These are phyloP conservation scores for Syzygium jambos DNA, from an alignment of 345 rosid genomes.

Conservation along the genomic window DNA sequence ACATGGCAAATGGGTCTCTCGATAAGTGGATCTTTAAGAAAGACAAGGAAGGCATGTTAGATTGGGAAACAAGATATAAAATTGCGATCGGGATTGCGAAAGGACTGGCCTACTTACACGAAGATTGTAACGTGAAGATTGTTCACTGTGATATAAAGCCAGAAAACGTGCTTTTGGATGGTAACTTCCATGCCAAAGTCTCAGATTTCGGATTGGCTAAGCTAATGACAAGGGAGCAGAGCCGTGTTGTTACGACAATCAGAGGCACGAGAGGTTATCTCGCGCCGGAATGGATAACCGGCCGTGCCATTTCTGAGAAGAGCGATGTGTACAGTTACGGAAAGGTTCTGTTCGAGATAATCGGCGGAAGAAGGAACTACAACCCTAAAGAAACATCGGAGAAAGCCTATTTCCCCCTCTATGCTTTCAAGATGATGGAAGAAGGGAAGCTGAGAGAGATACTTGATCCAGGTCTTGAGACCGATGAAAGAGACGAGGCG, in stretches of 20 bases:
- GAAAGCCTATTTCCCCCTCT: constrained; percentile 81
- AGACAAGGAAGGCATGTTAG: constrained; percentile 35
- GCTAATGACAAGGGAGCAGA: constrained; percentile 88
- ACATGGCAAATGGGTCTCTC: constrained; percentile 70
- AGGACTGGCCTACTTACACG: constrained; percentile 90
- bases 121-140: constrained; percentile 76
- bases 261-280: constrained; percentile 93
- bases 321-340: constrained; percentile 93
- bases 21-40: constrained; percentile 84
- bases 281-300: constrained; percentile 95
- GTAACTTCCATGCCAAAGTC: constrained; percentile 70
- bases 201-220: constrained; percentile 94
- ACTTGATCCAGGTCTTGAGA: constrained; percentile 47
- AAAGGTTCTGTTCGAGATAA: constrained; percentile 75
- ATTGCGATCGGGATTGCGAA: constrained; percentile 88
- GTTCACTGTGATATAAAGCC: constrained; percentile 94
- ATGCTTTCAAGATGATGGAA: constrained; percentile 84
- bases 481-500: constrained; percentile 35
- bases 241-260: constrained; percentile 82
- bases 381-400: constrained; percentile 48
- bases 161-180: constrained; percentile 83
- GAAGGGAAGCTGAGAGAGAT: constrained; percentile 69
- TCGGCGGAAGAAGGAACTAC: constrained; percentile 81
- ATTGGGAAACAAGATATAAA: constrained; percentile 71
- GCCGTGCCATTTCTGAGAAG: constrained; percentile 87